Percentiles rank a stretch among this genome's conserved stretches.
Evolutionary conservation across 2,329 filamentous ascomycete species (phyloP).

Genomic region (Fusarium penzigii): DNA sequence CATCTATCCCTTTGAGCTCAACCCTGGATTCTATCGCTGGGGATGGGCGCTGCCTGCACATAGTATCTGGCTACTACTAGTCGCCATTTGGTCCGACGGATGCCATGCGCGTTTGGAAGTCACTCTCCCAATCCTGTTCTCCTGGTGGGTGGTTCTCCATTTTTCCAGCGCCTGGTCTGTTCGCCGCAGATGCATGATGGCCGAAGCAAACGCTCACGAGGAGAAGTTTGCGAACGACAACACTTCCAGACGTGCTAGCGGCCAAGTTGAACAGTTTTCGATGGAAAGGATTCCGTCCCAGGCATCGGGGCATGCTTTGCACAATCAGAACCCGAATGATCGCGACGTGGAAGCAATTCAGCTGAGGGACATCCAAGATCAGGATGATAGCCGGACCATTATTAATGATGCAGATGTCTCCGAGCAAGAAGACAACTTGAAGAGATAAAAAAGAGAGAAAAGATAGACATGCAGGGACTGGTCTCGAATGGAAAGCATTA

Average conservation of each 20-base stretch:
- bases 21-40: constrained; percentile 14
- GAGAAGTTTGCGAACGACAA: not conserved
- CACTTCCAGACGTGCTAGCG: not conserved
- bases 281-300: not conserved
- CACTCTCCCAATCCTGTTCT: constrained; percentile 11
- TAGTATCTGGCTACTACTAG: constrained; percentile 9
- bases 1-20: constrained; percentile 15
- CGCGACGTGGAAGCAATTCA: not conserved
- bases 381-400: not conserved
- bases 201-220: not conserved
- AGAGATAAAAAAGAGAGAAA: too few relatives aligned
- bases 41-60: constrained; percentile 13
- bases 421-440: too few relatives aligned
- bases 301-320: not conserved
- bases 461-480: too few relatives aligned
- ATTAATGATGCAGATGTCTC: not conserved
- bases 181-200: not conserved
- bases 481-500: too few relatives aligned
- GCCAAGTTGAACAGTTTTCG: not conserved
- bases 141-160: constrained; percentile 14
- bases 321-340: not conserved
- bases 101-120: constrained; percentile 3
- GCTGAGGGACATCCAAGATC: not conserved
- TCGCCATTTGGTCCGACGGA: constrained; percentile 9
- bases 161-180: not conserved